Base-by-base conservation (phyloP, 257 asterid species). In the Avicennia marina region DNA sequence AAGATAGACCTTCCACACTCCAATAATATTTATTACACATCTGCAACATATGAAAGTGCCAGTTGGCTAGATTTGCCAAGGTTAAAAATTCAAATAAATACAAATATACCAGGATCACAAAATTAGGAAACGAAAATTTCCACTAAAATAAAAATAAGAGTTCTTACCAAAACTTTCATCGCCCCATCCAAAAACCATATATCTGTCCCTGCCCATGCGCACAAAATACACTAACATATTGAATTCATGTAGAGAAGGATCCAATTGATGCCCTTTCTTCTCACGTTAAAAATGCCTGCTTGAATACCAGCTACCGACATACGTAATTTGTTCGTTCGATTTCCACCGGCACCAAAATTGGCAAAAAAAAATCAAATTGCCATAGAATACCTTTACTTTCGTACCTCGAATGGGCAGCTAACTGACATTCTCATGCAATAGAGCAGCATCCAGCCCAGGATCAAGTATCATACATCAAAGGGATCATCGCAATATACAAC, bases 21-120 rank as follows among this genome's bases (percentile, higher is more conserved):
- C 72, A 65, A 43, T 45, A 13, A 44, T 12, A n/a, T n/a, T 38
- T 56, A 72, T 69, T 74, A 62, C 69, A 75, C 90, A 79, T 79
- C 90, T 85, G 73, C 55, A 24, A 57, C 17, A 57, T 13, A 56
- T 11, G 41, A 50, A 46, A n/a, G n/a, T n/a, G n/a, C n/a, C n/a
- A n/a, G n/a, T n/a, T n/a, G n/a, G n/a, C n/a, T n/a, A n/a, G n/a
- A n/a, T n/a, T n/a, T n/a, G n/a, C n/a, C n/a, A 26, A 32, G 16
- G 31, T 43, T 16, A 60, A 56, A 56, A 0, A 32, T 27, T 34
- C 39, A 22, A 15, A 25, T 8, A 46, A 7, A 36, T 41, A 21
- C n/a, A 16, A 26, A 7, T 1, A 44, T 20, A 36, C 10, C 3
- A 18, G 38, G 9, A 21, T 10, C 4, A 18, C 4, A n/a, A 60